Evolutionary conservation across 2,329 filamentous ascomycete genomes (phyloP).

Genomic region (Diaporthe helianthi): DNA sequence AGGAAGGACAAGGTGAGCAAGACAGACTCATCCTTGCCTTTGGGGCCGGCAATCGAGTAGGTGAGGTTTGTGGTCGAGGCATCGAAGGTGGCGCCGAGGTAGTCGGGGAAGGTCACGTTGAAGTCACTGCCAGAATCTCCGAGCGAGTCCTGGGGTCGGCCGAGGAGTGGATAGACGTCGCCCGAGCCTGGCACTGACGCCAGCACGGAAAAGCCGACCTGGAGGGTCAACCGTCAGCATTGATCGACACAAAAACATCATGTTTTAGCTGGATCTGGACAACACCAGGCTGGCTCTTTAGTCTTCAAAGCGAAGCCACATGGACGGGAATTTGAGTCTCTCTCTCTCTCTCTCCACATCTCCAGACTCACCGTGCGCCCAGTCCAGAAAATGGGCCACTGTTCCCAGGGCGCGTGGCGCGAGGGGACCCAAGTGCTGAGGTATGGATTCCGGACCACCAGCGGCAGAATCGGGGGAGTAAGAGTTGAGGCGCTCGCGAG

Average conservation of each 20-base stretch:
- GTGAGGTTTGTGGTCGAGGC: slow-evolving; percentile 58
- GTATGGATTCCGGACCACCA: slow-evolving; percentile 67
- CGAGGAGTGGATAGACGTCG: slow-evolving; percentile 58
- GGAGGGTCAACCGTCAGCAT: slow-evolving; percentile 19
- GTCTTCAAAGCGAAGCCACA: neutral
- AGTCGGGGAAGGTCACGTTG: slow-evolving; percentile 50
- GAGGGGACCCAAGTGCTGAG: slow-evolving; percentile 68
- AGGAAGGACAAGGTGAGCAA: slow-evolving; percentile 62
- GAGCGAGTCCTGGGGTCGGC: slow-evolving; percentile 58
- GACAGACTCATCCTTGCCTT: slow-evolving; percentile 40
- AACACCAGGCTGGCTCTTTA: neutral
- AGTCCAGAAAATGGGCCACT: slow-evolving; percentile 74
- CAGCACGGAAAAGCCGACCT: slow-evolving; percentile 60
- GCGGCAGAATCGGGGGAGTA: slow-evolving; percentile 62
- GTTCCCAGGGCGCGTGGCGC: slow-evolving; percentile 76
- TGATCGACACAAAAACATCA: neutral
- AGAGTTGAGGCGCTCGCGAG: slow-evolving; percentile 57
- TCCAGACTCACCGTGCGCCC: slow-evolving; percentile 42
- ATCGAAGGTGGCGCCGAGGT: slow-evolving; percentile 55
- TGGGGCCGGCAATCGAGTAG: slow-evolving; percentile 48
- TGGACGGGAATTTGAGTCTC: neutral
- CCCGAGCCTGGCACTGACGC: slow-evolving; percentile 51
- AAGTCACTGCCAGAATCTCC: slow-evolving; percentile 44
- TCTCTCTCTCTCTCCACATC: too few species aligned
- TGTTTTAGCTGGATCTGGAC: neutral